A percentile compares a stretch with the other conserved stretches of the same genome.
Conservation (phyloP, 148 eudicot genomes). For the Heliamphora exappendiculata region DNA sequence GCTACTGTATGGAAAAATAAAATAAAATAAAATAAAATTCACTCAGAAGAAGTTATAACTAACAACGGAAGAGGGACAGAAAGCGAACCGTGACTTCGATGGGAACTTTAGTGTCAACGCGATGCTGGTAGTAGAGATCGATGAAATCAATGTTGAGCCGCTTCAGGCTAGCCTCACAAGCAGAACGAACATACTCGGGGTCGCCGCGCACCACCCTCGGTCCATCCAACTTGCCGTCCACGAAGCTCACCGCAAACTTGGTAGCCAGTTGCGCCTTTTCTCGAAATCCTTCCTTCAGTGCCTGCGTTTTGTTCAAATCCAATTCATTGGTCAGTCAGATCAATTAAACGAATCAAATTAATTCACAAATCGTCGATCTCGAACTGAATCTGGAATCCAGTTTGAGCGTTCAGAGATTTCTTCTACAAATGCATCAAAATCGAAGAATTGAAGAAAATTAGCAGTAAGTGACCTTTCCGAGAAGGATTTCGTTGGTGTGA, state of each 20-base stretch:
- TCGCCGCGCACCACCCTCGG: neutral
- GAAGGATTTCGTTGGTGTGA: neutral
- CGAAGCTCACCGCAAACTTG: neutral
- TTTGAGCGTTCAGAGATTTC: too few species aligned
- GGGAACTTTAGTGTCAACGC: conserved; percentile 9
- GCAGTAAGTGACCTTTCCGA: neutral
- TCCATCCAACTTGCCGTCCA: too few species aligned
- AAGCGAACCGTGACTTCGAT: conserved; percentile 17
- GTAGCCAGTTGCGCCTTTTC: conserved; percentile 8
- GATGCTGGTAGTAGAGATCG: conserved; percentile 7
- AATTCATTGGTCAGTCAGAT: neutral
- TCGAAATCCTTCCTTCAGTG: conserved; percentile 8
- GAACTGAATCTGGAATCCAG: too few species aligned
- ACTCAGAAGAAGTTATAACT: too few species aligned
- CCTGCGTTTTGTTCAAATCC: neutral
- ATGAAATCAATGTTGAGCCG: conserved; percentile 2
- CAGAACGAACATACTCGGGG: conserved; percentile 10
- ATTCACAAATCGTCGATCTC: too few species aligned
- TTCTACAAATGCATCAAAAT: too few species aligned
- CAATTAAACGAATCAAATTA: too few species aligned
- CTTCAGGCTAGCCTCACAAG: conserved; percentile 15
- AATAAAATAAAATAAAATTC: too few species aligned
- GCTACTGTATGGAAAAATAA: too few species aligned
- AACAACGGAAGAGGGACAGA: too few species aligned
- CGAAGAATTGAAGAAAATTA: neutral